Conservation (phyloP, 345 rosid species). For the Alliaria petiolata region DNA sequence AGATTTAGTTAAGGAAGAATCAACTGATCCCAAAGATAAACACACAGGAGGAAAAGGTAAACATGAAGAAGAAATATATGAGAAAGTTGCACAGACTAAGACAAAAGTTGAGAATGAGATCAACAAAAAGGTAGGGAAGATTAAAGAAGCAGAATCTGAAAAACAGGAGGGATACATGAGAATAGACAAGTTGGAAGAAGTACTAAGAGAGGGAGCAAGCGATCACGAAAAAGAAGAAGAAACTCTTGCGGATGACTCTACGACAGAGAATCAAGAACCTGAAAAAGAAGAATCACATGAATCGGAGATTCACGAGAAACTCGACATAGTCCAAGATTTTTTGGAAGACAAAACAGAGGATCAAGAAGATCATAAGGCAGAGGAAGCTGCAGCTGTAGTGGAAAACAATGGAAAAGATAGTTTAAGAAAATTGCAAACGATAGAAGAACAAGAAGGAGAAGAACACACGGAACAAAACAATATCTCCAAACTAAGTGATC, state of each 20-base stretch:
- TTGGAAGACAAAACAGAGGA: neutral
- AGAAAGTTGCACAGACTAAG: neutral
- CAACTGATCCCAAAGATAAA: neutral
- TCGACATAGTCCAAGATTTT: neutral
- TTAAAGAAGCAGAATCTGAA: neutral
- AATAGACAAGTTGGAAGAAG: too few relatives aligned
- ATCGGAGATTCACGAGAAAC: neutral
- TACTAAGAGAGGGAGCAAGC: neutral
- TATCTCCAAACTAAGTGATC: neutral
- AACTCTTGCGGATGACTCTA: neutral
- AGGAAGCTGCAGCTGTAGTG: slow-evolving; percentile 10
- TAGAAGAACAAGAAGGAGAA: neutral
- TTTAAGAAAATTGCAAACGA: neutral
- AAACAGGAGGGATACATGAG: neutral
- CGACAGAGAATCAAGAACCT: neutral
- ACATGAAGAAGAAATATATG: neutral
- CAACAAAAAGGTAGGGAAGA: neutral
- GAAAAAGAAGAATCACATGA: slow-evolving; percentile 4
- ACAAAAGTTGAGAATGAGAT: neutral
- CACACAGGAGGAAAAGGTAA: neutral
- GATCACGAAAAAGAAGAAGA: neutral
- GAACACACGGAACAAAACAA: neutral
- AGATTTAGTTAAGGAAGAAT: neutral
- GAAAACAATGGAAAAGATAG: neutral
- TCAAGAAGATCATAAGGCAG: neutral